Base-by-base conservation (phyloP, 768 basidiomycete genomes). In the Strobilomyces dryophilus region DNA sequence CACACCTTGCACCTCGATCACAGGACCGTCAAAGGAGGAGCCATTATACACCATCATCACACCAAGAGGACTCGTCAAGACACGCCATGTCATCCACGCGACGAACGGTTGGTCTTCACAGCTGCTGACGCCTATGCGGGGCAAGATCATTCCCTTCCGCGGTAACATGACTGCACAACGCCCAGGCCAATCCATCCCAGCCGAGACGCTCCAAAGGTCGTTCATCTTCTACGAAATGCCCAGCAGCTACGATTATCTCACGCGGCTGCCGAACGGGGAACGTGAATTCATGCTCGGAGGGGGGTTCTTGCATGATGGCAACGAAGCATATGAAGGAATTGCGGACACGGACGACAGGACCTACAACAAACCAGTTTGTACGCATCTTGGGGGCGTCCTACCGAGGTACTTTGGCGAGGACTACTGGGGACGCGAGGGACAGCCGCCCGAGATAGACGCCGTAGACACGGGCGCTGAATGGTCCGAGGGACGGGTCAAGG, bases 91-190 rank as follows among this genome's bases (percentile, higher is more conserved):
- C 40, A 73, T 95, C 11, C 91, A 92, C 64, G 88, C 89, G 3
- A 92, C 90, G 3, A 95, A 95, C 65, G 91, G 79, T 18, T 93
- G 91, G 83, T 73, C 76, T 3, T 81, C 88, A 1, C 84, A 89
- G 57, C 78, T 95, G 41, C 71, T 95, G 50, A 73, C 76, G 12
- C 77, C 78, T 0, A 73, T 89, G 72, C 79, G 82, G 18, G 73
- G 73, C 47, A 87, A 81, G 63, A 79, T 89, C 53, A 63, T 87
- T 17, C 86, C 88, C 9, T 63, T 79, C 39, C 75, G 83, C 32
- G 81, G 76, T 7, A 71, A 74, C 59, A 82, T 88, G 84, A 79
- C 79, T n/a, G 77, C 83, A 1, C 87, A 88, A 60, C 73, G 76
- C 36, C 80, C 82, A 0, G 80, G 83, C 35, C 41, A 61, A 61